Evolutionary conservation across 2,329 filamentous ascomycete species (phyloP), one percentile per base, ranked within the genome.

Genomic region (Aspergillus novofumigatus): DNA sequence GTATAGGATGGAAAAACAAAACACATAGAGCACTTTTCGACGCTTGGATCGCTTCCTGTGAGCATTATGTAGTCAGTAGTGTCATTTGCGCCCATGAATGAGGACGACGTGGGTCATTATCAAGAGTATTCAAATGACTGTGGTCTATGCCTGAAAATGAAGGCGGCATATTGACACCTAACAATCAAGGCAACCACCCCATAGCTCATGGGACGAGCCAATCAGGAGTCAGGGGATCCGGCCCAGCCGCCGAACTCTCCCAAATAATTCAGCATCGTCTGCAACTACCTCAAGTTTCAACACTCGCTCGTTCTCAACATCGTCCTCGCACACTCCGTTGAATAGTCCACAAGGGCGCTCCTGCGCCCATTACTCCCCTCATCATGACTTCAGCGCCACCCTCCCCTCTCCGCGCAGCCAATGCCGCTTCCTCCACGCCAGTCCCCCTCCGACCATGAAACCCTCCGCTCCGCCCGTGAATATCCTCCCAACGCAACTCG

Each of bases 401-500:
- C 21, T 47, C 44, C 23, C 44, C 44, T 5, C 5, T 14, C 44
- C 23, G 23, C 42, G 17, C 52, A 54, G 6, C 45, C 21, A 35
- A 51, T 52, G 44, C 57, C 56, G 21, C 50, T 23, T 25, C 50
- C 32, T 45, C 61, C 14, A 53, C 59, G 5, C 66, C 59, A 48
- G 28, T 59, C 38, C 59, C 63, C 54, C 59, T 49, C 62, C 64
- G 1, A 14, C 14, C 32, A 38, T 38, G 48, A 67, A 73, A 54
- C 63, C 65, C 35, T 64, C 67, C 23, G 56, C 69, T 26, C 71
- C 72, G 11, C 77, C 82, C 38, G 74, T 82, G 58, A 72, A 77
- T 54, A 73, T 80, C 59, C 75, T 83, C 50, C 67, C 77, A 28
- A 80, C 74, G 25, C 69, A 76, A n/a, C 61, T 77, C 21, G 80